Evolutionary conservation across 2,329 filamentous ascomycete species (phyloP).

Genomic region (Stagonosporopsis rhizophila): DNA sequence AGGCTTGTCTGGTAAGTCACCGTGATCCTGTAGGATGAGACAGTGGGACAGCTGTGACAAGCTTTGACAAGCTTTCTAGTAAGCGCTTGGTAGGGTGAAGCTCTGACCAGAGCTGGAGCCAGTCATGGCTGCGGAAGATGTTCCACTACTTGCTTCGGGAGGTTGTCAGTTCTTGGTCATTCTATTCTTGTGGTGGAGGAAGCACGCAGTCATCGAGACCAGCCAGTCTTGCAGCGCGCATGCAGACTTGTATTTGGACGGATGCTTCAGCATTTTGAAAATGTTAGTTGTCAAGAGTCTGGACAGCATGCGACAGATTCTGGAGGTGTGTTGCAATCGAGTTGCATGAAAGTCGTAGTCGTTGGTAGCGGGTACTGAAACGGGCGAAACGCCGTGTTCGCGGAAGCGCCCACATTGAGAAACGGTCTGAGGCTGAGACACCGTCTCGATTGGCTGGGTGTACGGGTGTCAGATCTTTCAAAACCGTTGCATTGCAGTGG

Average conservation of each 20-base stretch:
- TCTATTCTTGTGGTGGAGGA: not conserved
- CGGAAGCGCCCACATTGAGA: not conserved
- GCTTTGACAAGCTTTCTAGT: constrained; percentile 11
- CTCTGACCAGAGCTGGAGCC: not conserved
- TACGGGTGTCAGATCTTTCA: not conserved
- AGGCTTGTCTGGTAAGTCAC: constrained; percentile 6
- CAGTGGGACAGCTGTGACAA: constrained; percentile 7
- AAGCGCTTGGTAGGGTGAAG: constrained; percentile 2
- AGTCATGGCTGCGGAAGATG: not conserved
- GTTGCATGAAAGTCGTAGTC: not conserved
- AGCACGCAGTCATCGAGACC: not conserved
- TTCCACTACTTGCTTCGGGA: not conserved
- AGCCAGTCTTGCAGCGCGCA: not conserved
- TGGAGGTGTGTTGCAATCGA: not conserved
- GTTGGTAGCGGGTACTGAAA: not conserved
- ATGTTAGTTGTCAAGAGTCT: not conserved
- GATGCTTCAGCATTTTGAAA: constrained; percentile 2
- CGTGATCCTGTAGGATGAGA: not conserved
- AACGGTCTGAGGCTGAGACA: not conserved
- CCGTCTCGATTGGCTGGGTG: not conserved
- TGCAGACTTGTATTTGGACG: not conserved
- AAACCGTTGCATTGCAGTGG: not conserved
- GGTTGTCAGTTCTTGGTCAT: not conserved
- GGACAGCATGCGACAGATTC: not conserved
- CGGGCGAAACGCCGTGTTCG: too few relatives aligned